Percentiles rank a stretch among this genome's conserved stretches.
Evolutionary conservation across 1,284 basidiomycete species (phyloP).

Genomic region (Ustilago crameri): DNA sequence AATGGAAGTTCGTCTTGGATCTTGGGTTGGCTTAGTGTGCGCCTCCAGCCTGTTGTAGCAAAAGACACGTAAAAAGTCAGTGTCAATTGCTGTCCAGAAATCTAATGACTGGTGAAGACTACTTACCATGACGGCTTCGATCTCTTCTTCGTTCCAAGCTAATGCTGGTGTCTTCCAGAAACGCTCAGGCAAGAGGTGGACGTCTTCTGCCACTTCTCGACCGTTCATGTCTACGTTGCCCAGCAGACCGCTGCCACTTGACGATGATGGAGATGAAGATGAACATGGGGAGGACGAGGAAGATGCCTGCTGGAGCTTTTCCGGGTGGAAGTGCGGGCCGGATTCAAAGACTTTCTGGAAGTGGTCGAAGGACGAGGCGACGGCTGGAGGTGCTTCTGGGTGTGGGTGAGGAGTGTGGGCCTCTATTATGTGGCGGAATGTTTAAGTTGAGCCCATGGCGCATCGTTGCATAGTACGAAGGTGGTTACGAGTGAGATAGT

Average conservation of each 20-base stretch:
- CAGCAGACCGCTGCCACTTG: conserved; percentile 10
- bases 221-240: conserved; percentile 25
- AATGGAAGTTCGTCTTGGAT: not conserved
- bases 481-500: too few relatives aligned
- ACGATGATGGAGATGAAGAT: not conserved
- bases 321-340: conserved; percentile 65
- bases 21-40: conserved; percentile 10
- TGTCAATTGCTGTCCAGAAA: too few relatives aligned
- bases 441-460: too few relatives aligned
- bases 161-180: conserved; percentile 65
- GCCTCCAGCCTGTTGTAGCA: conserved; percentile 18
- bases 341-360: conserved; percentile 59
- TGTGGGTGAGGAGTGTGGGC: conserved; percentile 61
- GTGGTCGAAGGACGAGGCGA: conserved; percentile 54
- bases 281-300: conserved; percentile 4
- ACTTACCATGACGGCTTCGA: conserved; percentile 66
- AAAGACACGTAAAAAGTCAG: not conserved
- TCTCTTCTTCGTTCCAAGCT: conserved; percentile 52
- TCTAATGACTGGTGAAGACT: not conserved
- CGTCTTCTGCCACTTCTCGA: conserved; percentile 35
- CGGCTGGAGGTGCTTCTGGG: conserved; percentile 60
- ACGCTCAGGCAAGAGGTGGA: conserved; percentile 51
- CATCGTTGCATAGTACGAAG: not conserved
- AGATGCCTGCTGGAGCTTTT: conserved; percentile 45
- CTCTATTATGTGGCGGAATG: conserved; percentile 14